Evolutionary conservation across 1,139 yeast genomes (phyloP).

Genomic region (Hyphopichia wangnamkhiaoensis): DNA sequence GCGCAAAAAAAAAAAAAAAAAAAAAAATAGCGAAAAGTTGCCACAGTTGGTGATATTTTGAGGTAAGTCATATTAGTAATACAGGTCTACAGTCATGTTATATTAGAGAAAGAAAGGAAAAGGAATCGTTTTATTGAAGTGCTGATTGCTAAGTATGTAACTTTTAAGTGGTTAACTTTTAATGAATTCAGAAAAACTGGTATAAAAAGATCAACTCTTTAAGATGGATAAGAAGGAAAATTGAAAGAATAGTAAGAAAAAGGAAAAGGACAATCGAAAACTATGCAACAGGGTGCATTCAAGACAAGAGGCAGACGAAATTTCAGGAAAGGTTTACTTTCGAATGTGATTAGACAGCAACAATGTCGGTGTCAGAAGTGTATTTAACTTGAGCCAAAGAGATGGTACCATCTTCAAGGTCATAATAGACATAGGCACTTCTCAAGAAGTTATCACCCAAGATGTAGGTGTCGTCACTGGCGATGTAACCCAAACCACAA

Average conservation of each 20-base stretch:
- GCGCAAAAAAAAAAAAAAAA: neutral
- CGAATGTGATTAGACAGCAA: neutral
- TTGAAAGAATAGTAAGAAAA: neutral
- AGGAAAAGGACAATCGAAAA: neutral
- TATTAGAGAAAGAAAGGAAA: too few species aligned
- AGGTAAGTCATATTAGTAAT: too few species aligned
- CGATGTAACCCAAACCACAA: constrained; percentile 33
- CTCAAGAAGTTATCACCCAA: constrained; percentile 35
- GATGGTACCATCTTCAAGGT: constrained; percentile 26
- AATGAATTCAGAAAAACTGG: neutral
- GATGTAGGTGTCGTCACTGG: constrained; percentile 4
- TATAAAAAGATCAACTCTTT: too few species aligned
- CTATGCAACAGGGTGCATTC: too few species aligned
- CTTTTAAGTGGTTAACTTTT: too few species aligned
- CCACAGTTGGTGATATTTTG: too few species aligned
- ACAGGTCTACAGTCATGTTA: too few species aligned
- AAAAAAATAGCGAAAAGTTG: neutral
- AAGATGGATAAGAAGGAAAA: neutral
- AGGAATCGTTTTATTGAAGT: too few species aligned
- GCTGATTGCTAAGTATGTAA: too few species aligned
- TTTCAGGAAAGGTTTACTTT: too few species aligned
- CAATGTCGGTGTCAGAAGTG: constrained; percentile 12
- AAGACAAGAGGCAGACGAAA: too few species aligned
- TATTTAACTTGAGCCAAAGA: constrained; percentile 29
- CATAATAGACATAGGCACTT: constrained; percentile 28